Evolutionary conservation across 1,284 basidiomycete species (phyloP).

Genomic region (Heterobasidion irregulare): DNA sequence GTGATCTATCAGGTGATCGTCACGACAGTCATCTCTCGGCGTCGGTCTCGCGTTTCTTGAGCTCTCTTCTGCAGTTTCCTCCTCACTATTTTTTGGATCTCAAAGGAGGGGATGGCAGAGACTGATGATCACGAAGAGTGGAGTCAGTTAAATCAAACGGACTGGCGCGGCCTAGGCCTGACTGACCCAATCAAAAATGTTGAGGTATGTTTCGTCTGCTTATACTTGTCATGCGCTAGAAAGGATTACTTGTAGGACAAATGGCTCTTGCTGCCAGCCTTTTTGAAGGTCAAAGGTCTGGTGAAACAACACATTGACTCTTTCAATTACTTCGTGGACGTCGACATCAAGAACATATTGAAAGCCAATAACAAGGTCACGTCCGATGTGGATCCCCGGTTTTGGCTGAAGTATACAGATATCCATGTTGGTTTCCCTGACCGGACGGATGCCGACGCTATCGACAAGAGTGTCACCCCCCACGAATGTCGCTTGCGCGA

Average conservation of each 20-base stretch:
- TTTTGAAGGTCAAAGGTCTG: constrained; percentile 94
- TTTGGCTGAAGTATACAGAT: constrained; percentile 96
- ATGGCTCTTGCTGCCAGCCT: constrained; percentile 93
- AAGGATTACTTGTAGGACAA: constrained; percentile 63
- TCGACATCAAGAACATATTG: constrained; percentile 95
- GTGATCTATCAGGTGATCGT: too few species aligned
- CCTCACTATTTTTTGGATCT: background rate
- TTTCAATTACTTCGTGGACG: constrained; percentile 99
- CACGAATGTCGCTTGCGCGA: constrained; percentile 98
- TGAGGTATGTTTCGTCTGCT: constrained; percentile 41
- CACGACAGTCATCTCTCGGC: too few species aligned
- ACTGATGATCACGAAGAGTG: constrained; percentile 43
- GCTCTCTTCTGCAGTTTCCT: too few species aligned
- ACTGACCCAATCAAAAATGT: constrained; percentile 75
- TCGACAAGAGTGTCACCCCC: constrained; percentile 85
- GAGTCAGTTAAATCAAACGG: constrained; percentile 45
- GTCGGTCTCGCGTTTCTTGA: too few species aligned
- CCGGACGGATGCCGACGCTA: constrained; percentile 75
- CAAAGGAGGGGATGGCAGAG: constrained; percentile 1
- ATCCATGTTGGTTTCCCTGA: constrained; percentile 91
- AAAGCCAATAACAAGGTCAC: constrained; percentile 90
- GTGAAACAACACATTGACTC: constrained; percentile 99
- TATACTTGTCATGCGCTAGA: background rate
- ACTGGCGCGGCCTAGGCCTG: constrained; percentile 67
- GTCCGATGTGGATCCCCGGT: constrained; percentile 95